Evolutionary conservation across 1,284 basidiomycete genomes (phyloP).

Genomic region (Xerocomus cyaneibrunnescens): DNA sequence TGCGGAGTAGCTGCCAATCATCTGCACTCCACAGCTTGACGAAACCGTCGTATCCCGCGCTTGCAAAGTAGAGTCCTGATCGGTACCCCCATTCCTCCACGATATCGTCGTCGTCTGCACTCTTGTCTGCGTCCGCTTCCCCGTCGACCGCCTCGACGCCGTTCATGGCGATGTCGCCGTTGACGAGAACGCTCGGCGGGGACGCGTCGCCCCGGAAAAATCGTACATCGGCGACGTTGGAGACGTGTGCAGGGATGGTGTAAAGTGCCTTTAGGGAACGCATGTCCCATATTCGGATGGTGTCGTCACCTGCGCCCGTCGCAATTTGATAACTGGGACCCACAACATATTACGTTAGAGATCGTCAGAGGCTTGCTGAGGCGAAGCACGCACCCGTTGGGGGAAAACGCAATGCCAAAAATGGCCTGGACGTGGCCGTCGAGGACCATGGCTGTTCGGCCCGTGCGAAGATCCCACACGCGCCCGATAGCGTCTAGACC

Average conservation of each 20-base stretch:
- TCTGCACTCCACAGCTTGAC: slow-evolving; percentile 98
- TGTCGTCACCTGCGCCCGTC: slow-evolving; percentile 96
- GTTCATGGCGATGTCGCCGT: slow-evolving; percentile 41
- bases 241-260: slow-evolving; percentile 95
- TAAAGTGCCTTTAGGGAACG: slow-evolving; percentile 89
- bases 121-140: slow-evolving; percentile 27
- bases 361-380: slow-evolving; percentile 9
- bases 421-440: slow-evolving; percentile 97
- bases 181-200: slow-evolving; percentile 30
- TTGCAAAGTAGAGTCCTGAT: slow-evolving; percentile 90
- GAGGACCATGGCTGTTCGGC: slow-evolving; percentile 95
- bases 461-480: slow-evolving; percentile 96
- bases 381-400: slow-evolving; percentile 75
- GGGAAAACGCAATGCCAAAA: slow-evolving; percentile 89
- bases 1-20: slow-evolving; percentile 92
- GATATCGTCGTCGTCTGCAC: slow-evolving; percentile 33
- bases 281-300: slow-evolving; percentile 98
- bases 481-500: slow-evolving; percentile 96
- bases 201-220: slow-evolving; percentile 75
- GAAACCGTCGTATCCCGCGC: slow-evolving; percentile 92
- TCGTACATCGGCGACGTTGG: slow-evolving; percentile 91
- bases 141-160: slow-evolving; percentile 18
- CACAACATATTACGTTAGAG: slow-evolving; percentile 13
- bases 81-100: slow-evolving; percentile 69
- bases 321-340: slow-evolving; percentile 87